Conservation (phyloP, 768 basidiomycete genomes). For the Leucocoprinus leucothites region DNA sequence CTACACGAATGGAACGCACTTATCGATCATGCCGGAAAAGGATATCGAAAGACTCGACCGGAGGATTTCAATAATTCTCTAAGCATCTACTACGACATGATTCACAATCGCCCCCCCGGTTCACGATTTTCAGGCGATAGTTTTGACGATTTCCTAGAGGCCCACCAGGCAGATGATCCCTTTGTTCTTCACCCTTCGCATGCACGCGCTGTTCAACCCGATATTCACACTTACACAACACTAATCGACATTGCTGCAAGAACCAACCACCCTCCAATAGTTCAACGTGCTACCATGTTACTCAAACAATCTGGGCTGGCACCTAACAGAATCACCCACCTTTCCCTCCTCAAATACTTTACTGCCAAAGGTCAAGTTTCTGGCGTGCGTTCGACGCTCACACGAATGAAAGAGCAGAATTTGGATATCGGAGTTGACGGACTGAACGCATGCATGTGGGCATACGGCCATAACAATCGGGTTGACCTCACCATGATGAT, state of each 20-base stretch:
- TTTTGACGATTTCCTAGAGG: constrained; percentile 5
- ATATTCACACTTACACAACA: constrained; percentile 68
- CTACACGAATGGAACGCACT: constrained; percentile 78
- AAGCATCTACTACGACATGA: constrained; percentile 59
- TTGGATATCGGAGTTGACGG: constrained; percentile 60
- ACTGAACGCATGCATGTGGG: constrained; percentile 70
- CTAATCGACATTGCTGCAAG: constrained; percentile 62
- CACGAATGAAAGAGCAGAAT: constrained; percentile 47
- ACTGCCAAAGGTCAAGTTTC: constrained; percentile 41
- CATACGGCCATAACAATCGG: constrained; percentile 51
- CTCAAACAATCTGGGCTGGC: constrained; percentile 49
- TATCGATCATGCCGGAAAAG: constrained; percentile 63
- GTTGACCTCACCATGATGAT: constrained; percentile 57
- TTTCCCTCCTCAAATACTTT: constrained; percentile 58
- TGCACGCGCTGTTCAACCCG: constrained; percentile 39
- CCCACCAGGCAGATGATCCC: not conserved
- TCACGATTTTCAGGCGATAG: constrained; percentile 17
- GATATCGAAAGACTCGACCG: constrained; percentile 54
- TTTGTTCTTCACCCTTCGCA: constrained; percentile 4
- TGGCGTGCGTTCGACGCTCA: constrained; percentile 54
- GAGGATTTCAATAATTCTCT: constrained; percentile 62
- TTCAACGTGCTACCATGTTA: constrained; percentile 53
- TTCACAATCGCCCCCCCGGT: constrained; percentile 41
- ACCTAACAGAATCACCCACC: constrained; percentile 61
- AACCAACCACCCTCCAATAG: constrained; percentile 31